Conservation (phyloP, 129 eudicot genomes). For the Lactuca sativa region DNA sequence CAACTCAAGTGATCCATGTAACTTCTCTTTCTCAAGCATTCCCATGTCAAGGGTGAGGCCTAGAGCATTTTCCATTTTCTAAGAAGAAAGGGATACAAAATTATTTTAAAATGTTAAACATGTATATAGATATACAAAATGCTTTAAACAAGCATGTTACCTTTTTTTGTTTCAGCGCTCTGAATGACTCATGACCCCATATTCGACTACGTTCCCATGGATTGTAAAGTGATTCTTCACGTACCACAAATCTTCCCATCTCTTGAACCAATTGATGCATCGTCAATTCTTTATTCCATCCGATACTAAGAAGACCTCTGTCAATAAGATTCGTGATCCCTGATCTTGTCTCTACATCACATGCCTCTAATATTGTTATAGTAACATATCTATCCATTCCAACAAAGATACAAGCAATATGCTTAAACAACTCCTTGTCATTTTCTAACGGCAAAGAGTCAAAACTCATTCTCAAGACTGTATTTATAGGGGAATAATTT, state of each 20-base stretch:
- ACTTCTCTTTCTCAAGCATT: no score
- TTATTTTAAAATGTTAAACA: background rate
- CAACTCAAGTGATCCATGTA: no score
- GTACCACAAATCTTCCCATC: no score
- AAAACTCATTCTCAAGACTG: no score
- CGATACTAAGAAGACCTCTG: no score
- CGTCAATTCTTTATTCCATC: no score
- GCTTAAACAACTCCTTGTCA: no score
- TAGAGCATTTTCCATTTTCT: constrained; percentile 27
- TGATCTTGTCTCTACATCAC: constrained; percentile 11
- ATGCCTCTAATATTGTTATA: constrained; percentile 17
- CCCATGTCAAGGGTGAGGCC: constrained; percentile 33
- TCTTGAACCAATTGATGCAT: no score
- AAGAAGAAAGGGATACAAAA: background rate
- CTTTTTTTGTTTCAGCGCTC: constrained; percentile 26
- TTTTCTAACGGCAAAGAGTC: no score
- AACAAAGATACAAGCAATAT: constrained; percentile 16
- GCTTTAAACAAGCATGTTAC: constrained; percentile 7
- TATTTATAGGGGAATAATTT: no score
- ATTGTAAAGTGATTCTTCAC: constrained; percentile 26
- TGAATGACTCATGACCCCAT: constrained; percentile 36
- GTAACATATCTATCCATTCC: constrained; percentile 9
- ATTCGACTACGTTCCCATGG: constrained; percentile 30
- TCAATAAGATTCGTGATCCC: no score
- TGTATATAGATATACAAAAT: background rate